These are phyloP conservation scores for Brasilioporus rufonigricans DNA, from an alignment of 768 basidiomycete genomes.

Conservation along the genomic window DNA sequence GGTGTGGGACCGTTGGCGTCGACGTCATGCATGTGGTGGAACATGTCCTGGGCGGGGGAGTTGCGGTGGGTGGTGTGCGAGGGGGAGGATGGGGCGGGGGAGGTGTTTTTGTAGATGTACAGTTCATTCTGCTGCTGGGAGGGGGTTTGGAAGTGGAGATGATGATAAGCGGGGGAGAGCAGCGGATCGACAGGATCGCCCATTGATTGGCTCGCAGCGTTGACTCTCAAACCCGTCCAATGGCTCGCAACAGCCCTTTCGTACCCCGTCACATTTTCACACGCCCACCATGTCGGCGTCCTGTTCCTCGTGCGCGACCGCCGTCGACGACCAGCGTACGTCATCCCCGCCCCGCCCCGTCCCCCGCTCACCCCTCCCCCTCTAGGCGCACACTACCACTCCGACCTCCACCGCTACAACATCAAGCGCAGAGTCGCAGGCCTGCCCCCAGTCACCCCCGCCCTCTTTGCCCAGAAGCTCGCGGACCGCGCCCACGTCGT, in stretches of 20 bases:
- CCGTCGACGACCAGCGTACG: constrained; percentile 85
- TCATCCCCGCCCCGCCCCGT: constrained; percentile 1
- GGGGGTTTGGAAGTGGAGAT: constrained; percentile 33
- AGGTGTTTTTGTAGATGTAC: constrained; percentile 32
- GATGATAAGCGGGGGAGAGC: constrained; percentile 57
- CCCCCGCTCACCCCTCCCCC: constrained; percentile 4
- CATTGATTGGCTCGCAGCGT: constrained; percentile 48
- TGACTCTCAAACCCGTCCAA: constrained; percentile 23
- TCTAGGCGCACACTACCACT: constrained; percentile 89
- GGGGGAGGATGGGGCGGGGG: constrained; percentile 31
- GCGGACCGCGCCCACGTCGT: constrained; percentile 70
- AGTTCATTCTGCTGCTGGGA: constrained; percentile 24
- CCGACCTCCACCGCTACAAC: constrained; percentile 97
- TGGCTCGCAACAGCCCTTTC: no score
- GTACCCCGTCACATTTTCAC: not conserved
- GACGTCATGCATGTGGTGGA: constrained; percentile 30
- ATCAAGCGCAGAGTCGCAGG: constrained; percentile 94
- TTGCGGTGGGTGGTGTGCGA: constrained; percentile 18
- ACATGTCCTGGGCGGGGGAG: constrained; percentile 30
- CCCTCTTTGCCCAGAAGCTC: constrained; percentile 86
- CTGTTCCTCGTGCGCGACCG: constrained; percentile 89
- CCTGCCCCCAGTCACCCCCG: constrained; percentile 77
- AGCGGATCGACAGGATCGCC: constrained; percentile 60
- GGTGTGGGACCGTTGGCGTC: constrained; percentile 1
- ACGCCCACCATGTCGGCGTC: constrained; percentile 43